These are phyloP conservation scores for Dryas octopetala DNA, from an alignment of 306 rosid species.

Conservation along the genomic window DNA sequence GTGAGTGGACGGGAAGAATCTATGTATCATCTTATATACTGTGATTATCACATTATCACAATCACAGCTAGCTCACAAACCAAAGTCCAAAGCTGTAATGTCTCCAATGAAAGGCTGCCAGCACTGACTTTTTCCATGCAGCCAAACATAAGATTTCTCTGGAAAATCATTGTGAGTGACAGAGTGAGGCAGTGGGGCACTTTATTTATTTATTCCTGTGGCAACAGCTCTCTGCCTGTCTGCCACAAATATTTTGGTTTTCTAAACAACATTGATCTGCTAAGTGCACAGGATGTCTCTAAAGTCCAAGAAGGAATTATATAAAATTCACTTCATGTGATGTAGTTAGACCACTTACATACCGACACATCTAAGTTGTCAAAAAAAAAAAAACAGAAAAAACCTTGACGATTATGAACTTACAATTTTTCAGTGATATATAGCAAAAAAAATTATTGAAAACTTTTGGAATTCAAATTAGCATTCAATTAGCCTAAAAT, in stretches of 20 bases:
- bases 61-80: constrained; percentile 3
- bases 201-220: neutral
- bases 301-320: neutral
- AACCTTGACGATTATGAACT: no score
- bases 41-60: neutral
- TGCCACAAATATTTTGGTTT: neutral
- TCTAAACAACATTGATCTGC: neutral
- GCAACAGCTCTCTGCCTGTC: neutral
- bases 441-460: no score
- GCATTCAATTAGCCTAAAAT: no score
- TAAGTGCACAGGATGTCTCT: neutral
- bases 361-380: no score
- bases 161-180: neutral
- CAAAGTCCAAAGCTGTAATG: neutral
- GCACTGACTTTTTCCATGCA: constrained; percentile 13
- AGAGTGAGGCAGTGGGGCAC: neutral
- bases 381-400: no score
- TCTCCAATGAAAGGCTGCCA: constrained; percentile 10
- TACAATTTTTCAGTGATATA: no score
- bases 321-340: neutral
- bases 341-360: no score
- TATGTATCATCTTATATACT: neutral
- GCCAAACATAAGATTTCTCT: neutral
- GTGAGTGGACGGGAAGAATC: neutral
- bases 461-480: no score